A percentile compares a stretch with the other conserved stretches of the same genome.
Evolutionary conservation across 768 basidiomycete species (phyloP).

Genomic region (Boletus subcaerulescens): DNA sequence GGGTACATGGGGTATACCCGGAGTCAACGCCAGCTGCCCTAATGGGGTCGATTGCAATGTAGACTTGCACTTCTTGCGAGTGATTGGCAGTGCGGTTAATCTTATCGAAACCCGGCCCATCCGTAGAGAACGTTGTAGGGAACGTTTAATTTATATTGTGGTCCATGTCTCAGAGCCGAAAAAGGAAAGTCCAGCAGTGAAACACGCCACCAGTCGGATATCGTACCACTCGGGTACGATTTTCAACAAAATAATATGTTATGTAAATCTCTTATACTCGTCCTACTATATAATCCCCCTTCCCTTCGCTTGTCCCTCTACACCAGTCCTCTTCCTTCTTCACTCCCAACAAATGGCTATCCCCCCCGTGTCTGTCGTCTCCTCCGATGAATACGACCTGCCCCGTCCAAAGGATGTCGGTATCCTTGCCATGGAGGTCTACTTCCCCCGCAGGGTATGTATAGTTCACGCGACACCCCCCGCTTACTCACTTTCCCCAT

Average conservation of each 20-base stretch:
- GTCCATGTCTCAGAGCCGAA: too few species aligned
- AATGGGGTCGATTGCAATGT: too few species aligned
- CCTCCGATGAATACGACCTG: slow-evolving; percentile 14
- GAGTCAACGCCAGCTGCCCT: too few species aligned
- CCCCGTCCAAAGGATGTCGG: slow-evolving; percentile 89
- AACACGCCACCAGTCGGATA: not conserved
- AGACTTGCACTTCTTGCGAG: too few species aligned
- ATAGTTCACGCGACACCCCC: slow-evolving; percentile 7
- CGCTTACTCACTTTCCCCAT: slow-evolving; percentile 6
- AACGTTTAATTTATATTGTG: too few species aligned
- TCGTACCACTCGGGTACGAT: slow-evolving; percentile 29
- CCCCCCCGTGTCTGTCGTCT: slow-evolving; percentile 8
- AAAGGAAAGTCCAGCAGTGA: too few species aligned
- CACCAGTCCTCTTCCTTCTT: not conserved
- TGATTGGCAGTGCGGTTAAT: too few species aligned
- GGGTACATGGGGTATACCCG: too few species aligned
- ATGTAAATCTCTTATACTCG: slow-evolving; percentile 20
- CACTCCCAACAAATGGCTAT: slow-evolving; percentile 23
- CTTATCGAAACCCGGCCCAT: too few species aligned
- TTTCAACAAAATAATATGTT: slow-evolving; percentile 19
- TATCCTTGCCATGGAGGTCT: slow-evolving; percentile 89
- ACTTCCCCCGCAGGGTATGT: slow-evolving; percentile 88
- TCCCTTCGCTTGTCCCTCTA: not conserved
- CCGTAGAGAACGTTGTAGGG: too few species aligned
- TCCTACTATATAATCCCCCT: slow-evolving; percentile 25